Percentiles rank a stretch among this genome's conserved stretches.
Evolutionary conservation across 768 basidiomycete genomes (phyloP).

Genomic region (Mycena capillaripes): DNA sequence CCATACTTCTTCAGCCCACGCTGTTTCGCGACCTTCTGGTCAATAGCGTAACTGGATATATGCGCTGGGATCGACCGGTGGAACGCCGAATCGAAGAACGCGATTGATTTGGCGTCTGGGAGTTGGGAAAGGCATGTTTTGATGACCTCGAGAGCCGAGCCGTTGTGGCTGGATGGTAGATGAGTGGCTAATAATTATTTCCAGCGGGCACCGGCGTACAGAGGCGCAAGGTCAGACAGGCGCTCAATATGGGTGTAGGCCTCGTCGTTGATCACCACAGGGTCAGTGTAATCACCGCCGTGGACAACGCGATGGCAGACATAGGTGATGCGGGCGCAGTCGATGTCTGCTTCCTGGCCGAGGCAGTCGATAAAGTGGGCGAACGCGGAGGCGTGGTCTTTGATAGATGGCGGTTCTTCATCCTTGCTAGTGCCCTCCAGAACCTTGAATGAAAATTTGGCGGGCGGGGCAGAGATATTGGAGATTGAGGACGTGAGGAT

Average conservation of each 20-base stretch:
- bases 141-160: constrained; percentile 66
- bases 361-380: constrained; percentile 68
- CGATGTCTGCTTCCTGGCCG: constrained; percentile 56
- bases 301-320: constrained; percentile 91
- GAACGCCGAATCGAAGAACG: constrained; percentile 92
- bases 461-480: constrained; percentile 70
- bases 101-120: constrained; percentile 79
- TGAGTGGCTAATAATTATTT: background rate
- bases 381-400: constrained; percentile 76
- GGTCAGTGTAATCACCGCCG: constrained; percentile 83
- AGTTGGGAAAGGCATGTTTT: constrained; percentile 71
- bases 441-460: constrained; percentile 62
- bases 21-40: constrained; percentile 69
- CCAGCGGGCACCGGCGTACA: constrained; percentile 54
- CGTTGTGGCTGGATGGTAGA: constrained; percentile 65
- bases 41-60: constrained; percentile 85
- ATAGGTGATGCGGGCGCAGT: constrained; percentile 59
- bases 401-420: constrained; percentile 53
- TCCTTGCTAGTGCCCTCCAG: constrained; percentile 54
- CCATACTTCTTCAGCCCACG: constrained; percentile 90
- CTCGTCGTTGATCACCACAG: constrained; percentile 76
- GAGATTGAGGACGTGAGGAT: constrained; percentile 66
- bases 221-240: constrained; percentile 85
- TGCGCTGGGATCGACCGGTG: constrained; percentile 83
- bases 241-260: constrained; percentile 81